A percentile compares a stretch with the other conserved stretches of the same genome.
phyloP scores from a whole-genome alignment of 345 rosid species.

The rapeseed (Brassica napus) region DNA sequence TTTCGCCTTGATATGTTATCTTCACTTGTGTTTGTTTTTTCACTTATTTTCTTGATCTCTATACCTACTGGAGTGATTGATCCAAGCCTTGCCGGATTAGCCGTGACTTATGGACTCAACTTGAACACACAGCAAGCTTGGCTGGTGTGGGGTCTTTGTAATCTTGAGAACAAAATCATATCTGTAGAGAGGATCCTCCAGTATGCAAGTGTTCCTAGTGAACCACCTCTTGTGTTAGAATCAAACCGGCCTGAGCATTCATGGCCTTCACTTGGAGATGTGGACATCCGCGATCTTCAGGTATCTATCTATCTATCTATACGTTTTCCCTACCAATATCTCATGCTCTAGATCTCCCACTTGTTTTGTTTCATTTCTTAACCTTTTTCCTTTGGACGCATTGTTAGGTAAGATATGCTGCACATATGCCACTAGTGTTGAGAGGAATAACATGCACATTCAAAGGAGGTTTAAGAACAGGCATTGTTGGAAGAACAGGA shows the following conservation, averaged over 20 bases:
- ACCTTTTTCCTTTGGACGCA: not conserved
- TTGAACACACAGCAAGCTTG: slow-evolving; percentile 66
- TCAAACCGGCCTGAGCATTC: slow-evolving; percentile 48
- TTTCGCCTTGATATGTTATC: slow-evolving; percentile 74
- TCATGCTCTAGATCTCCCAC: not conserved
- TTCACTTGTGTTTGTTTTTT: slow-evolving; percentile 67
- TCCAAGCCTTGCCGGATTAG: slow-evolving; percentile 89
- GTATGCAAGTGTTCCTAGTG: slow-evolving; percentile 64
- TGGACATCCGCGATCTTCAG: slow-evolving; percentile 61
- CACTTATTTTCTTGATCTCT: slow-evolving; percentile 62
- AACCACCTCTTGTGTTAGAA: slow-evolving; percentile 74
- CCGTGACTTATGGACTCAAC: slow-evolving; percentile 82
- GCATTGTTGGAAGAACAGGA: slow-evolving; percentile 92
- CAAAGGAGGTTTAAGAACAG: slow-evolving; percentile 72
- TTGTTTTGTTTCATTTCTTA: not conserved
- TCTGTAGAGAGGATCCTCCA: slow-evolving; percentile 89
- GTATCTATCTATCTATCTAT: slow-evolving; percentile 38
- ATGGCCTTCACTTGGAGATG: slow-evolving; percentile 74
- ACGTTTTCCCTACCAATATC: not conserved
- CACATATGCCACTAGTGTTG: slow-evolving; percentile 80
- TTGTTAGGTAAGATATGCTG: slow-evolving; percentile 73
- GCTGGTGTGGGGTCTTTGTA: slow-evolving; percentile 71
- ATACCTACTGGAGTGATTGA: slow-evolving; percentile 60
- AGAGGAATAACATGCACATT: slow-evolving; percentile 78
- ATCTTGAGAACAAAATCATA: slow-evolving; percentile 75